These are phyloP conservation scores for Fusarium algeriense DNA, from an alignment of 2,329 filamentous ascomycete species.

Conservation along the genomic window DNA sequence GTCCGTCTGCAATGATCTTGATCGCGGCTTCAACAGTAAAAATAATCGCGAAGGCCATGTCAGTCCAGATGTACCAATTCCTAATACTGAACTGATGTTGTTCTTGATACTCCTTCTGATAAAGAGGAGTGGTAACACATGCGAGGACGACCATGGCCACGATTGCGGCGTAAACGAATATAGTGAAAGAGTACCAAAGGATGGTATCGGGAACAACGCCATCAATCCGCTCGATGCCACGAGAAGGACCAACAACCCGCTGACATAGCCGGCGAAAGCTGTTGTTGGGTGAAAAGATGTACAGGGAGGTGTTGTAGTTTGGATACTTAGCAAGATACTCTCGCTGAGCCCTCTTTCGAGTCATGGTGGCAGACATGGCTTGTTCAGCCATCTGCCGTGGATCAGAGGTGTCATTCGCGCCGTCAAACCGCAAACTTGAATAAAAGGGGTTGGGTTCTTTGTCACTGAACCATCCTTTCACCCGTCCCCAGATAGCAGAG, in stretches of 20 bases:
- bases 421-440: conserved; percentile 76
- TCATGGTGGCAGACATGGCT: conserved; percentile 84
- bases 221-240: conserved; percentile 87
- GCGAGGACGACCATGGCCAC: conserved; percentile 98
- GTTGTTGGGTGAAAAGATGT: conserved; percentile 84
- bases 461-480: conserved; percentile 68
- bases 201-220: conserved; percentile 89
- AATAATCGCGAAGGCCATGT: conserved; percentile 87
- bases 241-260: conserved; percentile 88
- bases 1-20: conserved; percentile 94
- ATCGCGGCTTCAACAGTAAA: conserved; percentile 90
- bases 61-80: conserved; percentile 97
- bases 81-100: conserved; percentile 68
- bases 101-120: conserved; percentile 87
- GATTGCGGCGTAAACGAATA: conserved; percentile 92
- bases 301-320: conserved; percentile 92
- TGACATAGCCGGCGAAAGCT: conserved; percentile 87
- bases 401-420: conserved; percentile 82
- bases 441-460: conserved; percentile 96
- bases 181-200: conserved; percentile 93
- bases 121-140: conserved; percentile 93
- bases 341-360: conserved; percentile 86
- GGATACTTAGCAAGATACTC: conserved; percentile 91
- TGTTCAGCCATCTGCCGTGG: conserved; percentile 90
- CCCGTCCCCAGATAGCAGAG: conserved; percentile 70